phyloP scores from a whole-genome alignment of 352 stramenopile genomes.

The Globisporangium spiculum region DNA sequence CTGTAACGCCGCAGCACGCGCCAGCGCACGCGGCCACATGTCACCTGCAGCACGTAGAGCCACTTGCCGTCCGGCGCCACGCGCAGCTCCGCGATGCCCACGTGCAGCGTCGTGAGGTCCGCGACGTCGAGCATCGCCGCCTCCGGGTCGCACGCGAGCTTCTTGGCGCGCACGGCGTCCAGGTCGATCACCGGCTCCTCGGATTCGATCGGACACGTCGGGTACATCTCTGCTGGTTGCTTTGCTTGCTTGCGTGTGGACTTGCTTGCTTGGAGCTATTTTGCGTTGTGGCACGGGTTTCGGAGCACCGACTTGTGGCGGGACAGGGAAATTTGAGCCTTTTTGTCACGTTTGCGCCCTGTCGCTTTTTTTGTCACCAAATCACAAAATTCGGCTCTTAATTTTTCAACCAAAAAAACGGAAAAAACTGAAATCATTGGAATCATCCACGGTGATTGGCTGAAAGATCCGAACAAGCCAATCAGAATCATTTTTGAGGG shows the following conservation, averaged over 20 bases:
- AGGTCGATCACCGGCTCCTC: constrained; percentile 15
- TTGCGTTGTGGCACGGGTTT: background rate
- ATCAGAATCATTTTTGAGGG: background rate
- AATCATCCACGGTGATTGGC: background rate
- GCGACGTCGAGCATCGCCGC: constrained; percentile 15
- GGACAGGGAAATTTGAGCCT: background rate
- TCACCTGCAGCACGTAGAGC: constrained; percentile 66
- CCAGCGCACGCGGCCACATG: constrained; percentile 45
- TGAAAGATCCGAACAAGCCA: background rate
- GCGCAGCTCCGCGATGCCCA: constrained; percentile 54
- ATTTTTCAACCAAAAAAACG: background rate
- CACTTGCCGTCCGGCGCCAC: constrained; percentile 56
- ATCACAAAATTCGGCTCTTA: background rate
- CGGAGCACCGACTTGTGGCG: background rate
- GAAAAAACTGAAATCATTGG: background rate
- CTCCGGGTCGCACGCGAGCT: constrained; percentile 24
- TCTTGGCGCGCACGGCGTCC: constrained; percentile 27
- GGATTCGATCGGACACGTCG: background rate
- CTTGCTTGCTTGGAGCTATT: background rate
- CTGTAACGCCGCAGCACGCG: constrained; percentile 60
- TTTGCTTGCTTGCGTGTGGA: background rate
- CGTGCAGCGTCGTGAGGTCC: constrained; percentile 53
- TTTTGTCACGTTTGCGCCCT: background rate
- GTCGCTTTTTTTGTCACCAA: background rate
- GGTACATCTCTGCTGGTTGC: constrained; percentile 3